A percentile compares a stretch with the other conserved stretches of the same genome.
Conservation (phyloP, 2,329 filamentous ascomycete genomes). For the Pyricularia pennisetigena region DNA sequence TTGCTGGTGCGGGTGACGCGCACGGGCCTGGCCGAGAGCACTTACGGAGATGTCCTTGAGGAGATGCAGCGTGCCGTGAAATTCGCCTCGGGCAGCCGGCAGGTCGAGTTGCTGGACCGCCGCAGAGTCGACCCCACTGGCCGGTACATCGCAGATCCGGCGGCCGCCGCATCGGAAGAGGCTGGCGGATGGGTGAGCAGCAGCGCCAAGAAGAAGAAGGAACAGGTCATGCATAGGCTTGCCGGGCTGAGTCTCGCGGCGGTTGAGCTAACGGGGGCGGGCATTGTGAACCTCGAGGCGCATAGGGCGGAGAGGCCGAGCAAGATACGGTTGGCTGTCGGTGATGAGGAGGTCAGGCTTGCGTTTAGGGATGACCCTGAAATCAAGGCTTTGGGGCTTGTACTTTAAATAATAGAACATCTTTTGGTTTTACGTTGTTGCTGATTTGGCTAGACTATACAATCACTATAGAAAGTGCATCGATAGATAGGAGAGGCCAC, state of each 20-base stretch:
- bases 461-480: background rate
- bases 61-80: constrained; percentile 65
- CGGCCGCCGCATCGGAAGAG: background rate
- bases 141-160: constrained; percentile 3
- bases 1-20: constrained; percentile 69
- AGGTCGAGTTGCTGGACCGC: constrained; percentile 46
- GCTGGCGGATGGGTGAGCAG: constrained; percentile 6
- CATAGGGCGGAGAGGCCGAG: constrained; percentile 76
- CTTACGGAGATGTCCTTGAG: constrained; percentile 80
- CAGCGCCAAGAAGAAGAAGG: constrained; percentile 6
- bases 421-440: constrained; percentile 9
- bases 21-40: constrained; percentile 78
- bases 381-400: constrained; percentile 67
- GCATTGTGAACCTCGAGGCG: constrained; percentile 76
- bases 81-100: constrained; percentile 44
- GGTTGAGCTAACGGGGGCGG: constrained; percentile 75
- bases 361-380: constrained; percentile 85
- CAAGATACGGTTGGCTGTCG: constrained; percentile 75
- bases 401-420: constrained; percentile 17
- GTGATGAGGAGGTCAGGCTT: constrained; percentile 82
- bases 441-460: background rate
- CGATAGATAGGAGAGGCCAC: background rate
- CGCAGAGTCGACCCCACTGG: constrained; percentile 6
- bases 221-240: constrained; percentile 13
- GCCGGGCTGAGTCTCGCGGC: constrained; percentile 47